Conservation (phyloP, 805 yeast species). For the Candida quercuum region DNA sequence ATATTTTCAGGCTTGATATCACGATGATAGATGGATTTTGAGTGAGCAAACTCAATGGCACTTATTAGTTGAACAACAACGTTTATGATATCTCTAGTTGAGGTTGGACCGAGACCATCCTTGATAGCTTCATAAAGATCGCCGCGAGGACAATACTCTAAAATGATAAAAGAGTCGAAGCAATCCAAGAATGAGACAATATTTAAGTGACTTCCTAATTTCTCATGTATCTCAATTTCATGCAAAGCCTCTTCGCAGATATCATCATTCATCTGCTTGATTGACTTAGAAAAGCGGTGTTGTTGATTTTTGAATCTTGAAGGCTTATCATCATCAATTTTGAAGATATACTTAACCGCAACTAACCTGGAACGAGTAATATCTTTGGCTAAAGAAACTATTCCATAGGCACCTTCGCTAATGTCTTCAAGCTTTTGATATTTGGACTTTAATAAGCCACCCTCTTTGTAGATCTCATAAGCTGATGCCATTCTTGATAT, state of each 20-base stretch:
- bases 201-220: constrained; percentile 53
- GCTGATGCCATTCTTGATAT: constrained; percentile 23
- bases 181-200: constrained; percentile 56
- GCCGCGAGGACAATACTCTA: constrained; percentile 86
- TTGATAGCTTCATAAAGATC: constrained; percentile 81
- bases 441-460: constrained; percentile 50
- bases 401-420: constrained; percentile 91
- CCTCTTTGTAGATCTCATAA: constrained; percentile 37
- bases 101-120: constrained; percentile 49
- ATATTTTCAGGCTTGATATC: constrained; percentile 81
- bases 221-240: constrained; percentile 61
- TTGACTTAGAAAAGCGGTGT: constrained; percentile 28
- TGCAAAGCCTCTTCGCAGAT: constrained; percentile 55
- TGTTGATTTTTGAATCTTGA: constrained; percentile 21
- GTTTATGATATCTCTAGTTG: constrained; percentile 38
- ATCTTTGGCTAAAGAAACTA: constrained; percentile 84
- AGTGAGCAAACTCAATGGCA: constrained; percentile 75
- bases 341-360: constrained; percentile 82
- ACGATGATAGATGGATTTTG: constrained; percentile 67
- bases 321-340: constrained; percentile 37
- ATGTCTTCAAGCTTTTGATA: constrained; percentile 69
- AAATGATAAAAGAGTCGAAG: constrained; percentile 63
- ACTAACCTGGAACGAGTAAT: constrained; percentile 45
- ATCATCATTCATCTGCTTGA: constrained; percentile 32
- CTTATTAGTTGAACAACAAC: constrained; percentile 60